Conservation (phyloP, 106 monocot species). For the Dendrobium officinale region DNA sequence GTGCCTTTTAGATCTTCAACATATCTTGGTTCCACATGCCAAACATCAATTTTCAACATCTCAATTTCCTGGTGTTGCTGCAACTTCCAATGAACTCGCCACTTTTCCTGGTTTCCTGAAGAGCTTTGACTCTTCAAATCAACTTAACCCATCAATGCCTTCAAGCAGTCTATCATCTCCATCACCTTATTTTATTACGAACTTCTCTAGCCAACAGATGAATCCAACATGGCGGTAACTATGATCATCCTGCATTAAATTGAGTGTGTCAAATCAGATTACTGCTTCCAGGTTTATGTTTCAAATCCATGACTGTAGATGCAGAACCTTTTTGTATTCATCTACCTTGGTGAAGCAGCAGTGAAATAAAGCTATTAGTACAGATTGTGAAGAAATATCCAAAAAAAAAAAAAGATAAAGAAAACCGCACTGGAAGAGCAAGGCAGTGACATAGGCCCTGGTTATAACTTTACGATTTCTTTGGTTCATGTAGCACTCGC, state of each 20-base stretch:
- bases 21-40: not conserved
- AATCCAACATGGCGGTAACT: constrained; percentile 8
- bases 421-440: not conserved
- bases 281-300: not conserved
- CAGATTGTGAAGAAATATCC: not conserved
- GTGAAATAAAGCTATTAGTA: not conserved
- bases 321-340: not conserved
- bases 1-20: not conserved
- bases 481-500: not conserved
- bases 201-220: constrained; percentile 9
- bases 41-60: constrained; percentile 1
- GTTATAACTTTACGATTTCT: not conserved
- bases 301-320: not conserved
- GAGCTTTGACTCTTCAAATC: constrained; percentile 6
- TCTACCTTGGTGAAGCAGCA: not conserved
- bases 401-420: too few species aligned
- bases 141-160: constrained; percentile 1
- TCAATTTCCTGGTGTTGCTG: constrained; percentile 2
- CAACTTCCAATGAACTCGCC: constrained; percentile 7
- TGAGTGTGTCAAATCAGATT: not conserved
- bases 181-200: not conserved
- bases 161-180: constrained; percentile 12
- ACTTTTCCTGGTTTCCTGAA: constrained; percentile 21
- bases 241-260: not conserved
- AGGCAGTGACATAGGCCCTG: not conserved